These are phyloP conservation scores for Globisporangium ultimum DNA, from an alignment of 352 stramenopile genomes.

Conservation along the genomic window DNA sequence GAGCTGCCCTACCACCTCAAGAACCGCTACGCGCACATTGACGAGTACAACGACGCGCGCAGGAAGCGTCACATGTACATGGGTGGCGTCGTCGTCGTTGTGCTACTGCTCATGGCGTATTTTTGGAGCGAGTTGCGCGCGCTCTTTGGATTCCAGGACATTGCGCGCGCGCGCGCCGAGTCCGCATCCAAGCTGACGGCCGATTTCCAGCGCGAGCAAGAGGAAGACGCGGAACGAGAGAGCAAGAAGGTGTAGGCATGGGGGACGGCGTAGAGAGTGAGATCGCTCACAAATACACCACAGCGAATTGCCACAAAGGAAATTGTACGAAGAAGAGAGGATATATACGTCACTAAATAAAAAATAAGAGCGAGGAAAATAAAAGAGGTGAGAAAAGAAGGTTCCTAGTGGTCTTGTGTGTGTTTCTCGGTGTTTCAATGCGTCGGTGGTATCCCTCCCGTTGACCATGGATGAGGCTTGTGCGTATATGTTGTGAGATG, in stretches of 20 bases:
- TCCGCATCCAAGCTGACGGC: constrained; percentile 62
- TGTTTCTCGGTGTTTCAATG: no score
- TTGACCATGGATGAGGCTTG: no score
- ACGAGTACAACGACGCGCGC: constrained; percentile 63
- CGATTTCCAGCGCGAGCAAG: constrained; percentile 34
- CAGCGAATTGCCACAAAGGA: no score
- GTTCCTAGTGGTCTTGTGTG: background rate
- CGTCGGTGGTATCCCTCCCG: no score
- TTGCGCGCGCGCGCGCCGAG: constrained; percentile 52
- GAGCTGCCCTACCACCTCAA: constrained; percentile 87
- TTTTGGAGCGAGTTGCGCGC: constrained; percentile 51
- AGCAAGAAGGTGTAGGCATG: background rate
- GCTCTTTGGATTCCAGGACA: constrained; percentile 70
- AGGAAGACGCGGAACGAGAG: background rate
- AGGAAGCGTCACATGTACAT: constrained; percentile 39
- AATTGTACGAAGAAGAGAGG: background rate
- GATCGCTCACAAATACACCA: background rate
- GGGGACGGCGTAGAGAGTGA: constrained; percentile 3
- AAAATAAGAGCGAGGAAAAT: constrained; percentile 4
- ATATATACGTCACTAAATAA: constrained; percentile 11
- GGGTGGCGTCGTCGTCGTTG: constrained; percentile 22
- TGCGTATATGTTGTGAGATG: no score
- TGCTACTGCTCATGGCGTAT: constrained; percentile 42
- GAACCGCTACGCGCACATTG: constrained; percentile 83
- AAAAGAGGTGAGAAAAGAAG: background rate